A percentile compares a stretch with the other conserved stretches of the same genome.
Conservation (phyloP, 139 green algal genomes). For the Dunaliella primolecta region DNA sequence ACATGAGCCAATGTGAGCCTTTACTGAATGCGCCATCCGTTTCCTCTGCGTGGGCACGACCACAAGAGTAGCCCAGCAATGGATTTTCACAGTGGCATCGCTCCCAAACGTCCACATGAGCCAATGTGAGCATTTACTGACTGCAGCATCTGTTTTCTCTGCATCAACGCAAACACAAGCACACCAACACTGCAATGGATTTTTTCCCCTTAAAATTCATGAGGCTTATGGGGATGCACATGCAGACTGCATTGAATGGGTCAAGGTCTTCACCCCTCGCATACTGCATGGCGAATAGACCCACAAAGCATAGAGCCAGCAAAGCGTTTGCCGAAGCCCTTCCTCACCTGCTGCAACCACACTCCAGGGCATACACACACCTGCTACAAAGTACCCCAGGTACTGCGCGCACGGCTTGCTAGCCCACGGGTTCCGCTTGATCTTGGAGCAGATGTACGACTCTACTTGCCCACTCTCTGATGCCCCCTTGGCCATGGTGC, state of each 20-base stretch:
- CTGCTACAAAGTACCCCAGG: constrained; percentile 52
- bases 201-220: too few species aligned
- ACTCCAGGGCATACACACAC: constrained; percentile 24
- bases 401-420: constrained; percentile 45
- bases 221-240: too few species aligned
- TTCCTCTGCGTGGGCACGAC: constrained; percentile 27
- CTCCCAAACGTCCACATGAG: constrained; percentile 89
- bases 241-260: too few species aligned
- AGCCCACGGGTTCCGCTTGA: constrained; percentile 58
- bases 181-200: constrained; percentile 70
- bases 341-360: background rate
- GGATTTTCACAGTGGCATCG: constrained; percentile 80
- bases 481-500: constrained; percentile 83
- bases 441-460: constrained; percentile 78
- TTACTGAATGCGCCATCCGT: constrained; percentile 58
- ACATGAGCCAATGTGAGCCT: constrained; percentile 86
- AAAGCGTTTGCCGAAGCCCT: too few species aligned
- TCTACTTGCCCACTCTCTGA: constrained; percentile 77
- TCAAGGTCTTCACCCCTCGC: too few species aligned
- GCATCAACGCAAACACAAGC: too few species aligned
- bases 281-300: too few species aligned
- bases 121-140: constrained; percentile 78
- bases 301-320: too few species aligned
- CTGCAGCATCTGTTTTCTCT: too few species aligned
- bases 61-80: constrained; percentile 61